Base-by-base conservation (phyloP, 2,329 filamentous ascomycete species). In the Sordariomycetes sp. region DNA sequence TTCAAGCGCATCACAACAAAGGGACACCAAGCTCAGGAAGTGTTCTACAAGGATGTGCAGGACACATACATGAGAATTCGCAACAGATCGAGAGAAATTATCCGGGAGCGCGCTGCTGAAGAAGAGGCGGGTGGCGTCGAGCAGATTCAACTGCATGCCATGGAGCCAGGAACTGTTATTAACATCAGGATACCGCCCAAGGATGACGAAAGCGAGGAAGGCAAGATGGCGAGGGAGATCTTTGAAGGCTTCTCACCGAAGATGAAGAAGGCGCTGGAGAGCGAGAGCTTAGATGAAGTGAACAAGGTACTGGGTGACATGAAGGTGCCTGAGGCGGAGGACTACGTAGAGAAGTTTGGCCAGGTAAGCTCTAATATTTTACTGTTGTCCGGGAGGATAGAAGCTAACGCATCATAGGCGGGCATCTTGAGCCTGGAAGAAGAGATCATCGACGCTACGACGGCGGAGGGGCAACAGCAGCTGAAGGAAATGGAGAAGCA, bases 101-200 rank as follows among this genome's bases (percentile, higher is more conserved):
- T 69, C 35, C 58, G 61, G 14, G 63, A 76, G 58, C 57, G 67
- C 39, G 68, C 66, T 12, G 64, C 63, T 42, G 68, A 72, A 35
- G 63, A 54, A 4, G 64, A 57, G 26, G 24, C 23, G 20, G 32
- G 25, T 29, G 86, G 82, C 15, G 82, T 94, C 8, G 92, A 98
- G 64, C 90, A 95, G 59, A 98, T 98, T 46, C 93, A 98, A 60
- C 72, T 98, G 30, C 92, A 98, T 54, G 90, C 92, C 11, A 88
- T 98, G 9, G 87, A 95, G 56, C 90, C 90, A 0, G 83, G 82
- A 31, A 95, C 90, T 4, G 81, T 84, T 40, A 95, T 98, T 55
- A 84, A 85, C 53, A 95, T 96, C 57, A 75, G 64, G 35, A 81
- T 94, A 25, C 90, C 92, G 10, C 68, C 82, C 1, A 67, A 69